phyloP scores from a whole-genome alignment of 805 yeast species.

The Teunomyces kruisii region DNA sequence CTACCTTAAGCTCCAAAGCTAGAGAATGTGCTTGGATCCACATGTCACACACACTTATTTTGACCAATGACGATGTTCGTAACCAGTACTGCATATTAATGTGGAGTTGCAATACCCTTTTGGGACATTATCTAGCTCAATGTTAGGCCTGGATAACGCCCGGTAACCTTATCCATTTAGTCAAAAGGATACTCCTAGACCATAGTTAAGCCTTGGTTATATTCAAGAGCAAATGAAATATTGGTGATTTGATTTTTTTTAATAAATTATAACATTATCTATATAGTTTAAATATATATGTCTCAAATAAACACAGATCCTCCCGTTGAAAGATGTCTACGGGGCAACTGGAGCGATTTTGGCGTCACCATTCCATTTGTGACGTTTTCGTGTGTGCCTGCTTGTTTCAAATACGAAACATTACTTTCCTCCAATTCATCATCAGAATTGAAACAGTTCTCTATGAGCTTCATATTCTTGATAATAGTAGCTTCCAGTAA shows the following conservation, averaged over 20 bases:
- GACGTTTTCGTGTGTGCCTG: neutral
- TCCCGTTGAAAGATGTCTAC: constrained; percentile 14
- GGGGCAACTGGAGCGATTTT: neutral
- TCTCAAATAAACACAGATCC: constrained; percentile 13
- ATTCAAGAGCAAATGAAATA: too few species aligned
- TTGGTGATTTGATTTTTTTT: too few species aligned
- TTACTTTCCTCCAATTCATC: neutral
- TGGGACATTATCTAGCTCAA: neutral
- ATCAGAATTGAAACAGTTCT: neutral
- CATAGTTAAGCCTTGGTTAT: too few species aligned
- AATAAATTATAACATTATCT: too few species aligned
- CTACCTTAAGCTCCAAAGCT: too few species aligned
- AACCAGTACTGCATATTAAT: neutral
- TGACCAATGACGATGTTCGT: neutral
- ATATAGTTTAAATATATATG: too few species aligned
- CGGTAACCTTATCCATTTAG: too few species aligned
- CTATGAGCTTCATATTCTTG: neutral
- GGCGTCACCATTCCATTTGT: neutral
- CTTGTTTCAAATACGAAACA: constrained; percentile 5
- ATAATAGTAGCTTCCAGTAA: neutral
- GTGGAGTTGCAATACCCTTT: neutral
- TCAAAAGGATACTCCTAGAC: too few species aligned
- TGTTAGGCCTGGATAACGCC: too few species aligned
- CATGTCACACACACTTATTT: too few species aligned
- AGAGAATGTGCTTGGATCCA: too few species aligned